Evolutionary conservation across 495 filamentous ascomycete genomes (phyloP).

Genomic region (Massariosphaeria phaeospora): DNA sequence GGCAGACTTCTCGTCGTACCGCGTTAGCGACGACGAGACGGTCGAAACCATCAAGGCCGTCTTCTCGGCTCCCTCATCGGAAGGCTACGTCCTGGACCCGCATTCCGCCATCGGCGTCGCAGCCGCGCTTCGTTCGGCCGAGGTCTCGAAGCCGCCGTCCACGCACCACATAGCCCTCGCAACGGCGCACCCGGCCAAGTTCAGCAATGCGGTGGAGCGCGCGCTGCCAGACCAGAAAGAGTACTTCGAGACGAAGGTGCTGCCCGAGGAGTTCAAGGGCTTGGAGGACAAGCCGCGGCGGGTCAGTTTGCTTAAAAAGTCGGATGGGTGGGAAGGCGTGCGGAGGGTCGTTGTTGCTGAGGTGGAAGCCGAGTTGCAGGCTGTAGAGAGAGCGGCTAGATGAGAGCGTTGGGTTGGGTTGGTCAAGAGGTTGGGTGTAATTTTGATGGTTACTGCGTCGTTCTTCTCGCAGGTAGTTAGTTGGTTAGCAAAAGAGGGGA

Average conservation of each 20-base stretch:
- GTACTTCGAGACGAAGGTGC: conserved; percentile 68
- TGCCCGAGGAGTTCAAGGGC: conserved; percentile 73
- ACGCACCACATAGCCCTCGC: conserved; percentile 71
- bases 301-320: conserved; percentile 43
- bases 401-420: too few species aligned
- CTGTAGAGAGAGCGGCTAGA: conserved; percentile 13
- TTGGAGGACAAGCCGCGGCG: conserved; percentile 62
- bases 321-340: conserved; percentile 39
- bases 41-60: conserved; percentile 63
- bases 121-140: conserved; percentile 61
- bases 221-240: conserved; percentile 61
- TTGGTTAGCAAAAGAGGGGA: too few species aligned
- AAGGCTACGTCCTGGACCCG: conserved; percentile 80
- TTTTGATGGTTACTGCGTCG: too few species aligned
- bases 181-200: conserved; percentile 94
- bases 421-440: too few species aligned
- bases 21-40: conserved; percentile 75
- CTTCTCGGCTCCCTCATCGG: conserved; percentile 45
- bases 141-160: conserved; percentile 42
- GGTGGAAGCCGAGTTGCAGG: conserved; percentile 34
- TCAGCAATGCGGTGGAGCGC: conserved; percentile 68
- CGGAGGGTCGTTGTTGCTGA: conserved; percentile 36
- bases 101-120: conserved; percentile 83
- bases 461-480: too few species aligned
- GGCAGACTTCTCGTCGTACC: conserved; percentile 71